These are phyloP conservation scores for Porphyra umbilicalis DNA, from an alignment of 31 red algal species.

Conservation along the genomic window DNA sequence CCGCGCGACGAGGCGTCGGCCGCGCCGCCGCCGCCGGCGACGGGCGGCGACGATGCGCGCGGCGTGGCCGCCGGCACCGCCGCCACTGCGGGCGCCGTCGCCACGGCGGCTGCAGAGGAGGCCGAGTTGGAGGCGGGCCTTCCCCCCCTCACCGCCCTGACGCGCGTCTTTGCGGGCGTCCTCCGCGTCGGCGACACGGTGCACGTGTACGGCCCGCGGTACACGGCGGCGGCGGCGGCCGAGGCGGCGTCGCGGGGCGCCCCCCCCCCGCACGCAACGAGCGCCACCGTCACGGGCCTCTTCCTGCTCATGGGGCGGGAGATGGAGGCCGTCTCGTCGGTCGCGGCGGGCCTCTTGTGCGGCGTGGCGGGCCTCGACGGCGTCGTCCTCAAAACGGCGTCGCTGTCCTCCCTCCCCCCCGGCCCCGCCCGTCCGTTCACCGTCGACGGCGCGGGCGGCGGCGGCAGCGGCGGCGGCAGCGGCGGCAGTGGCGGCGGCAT, in stretches of 20 bases:
- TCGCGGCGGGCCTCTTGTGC: slow-evolving; percentile 55
- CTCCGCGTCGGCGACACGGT: slow-evolving; percentile 50
- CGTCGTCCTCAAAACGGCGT: slow-evolving; percentile 77
- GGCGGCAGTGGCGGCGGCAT: slow-evolving; percentile 1
- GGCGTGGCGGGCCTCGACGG: slow-evolving; percentile 78
- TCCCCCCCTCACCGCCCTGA: slow-evolving; percentile 33
- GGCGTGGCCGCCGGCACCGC: background rate
- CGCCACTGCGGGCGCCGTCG: background rate
- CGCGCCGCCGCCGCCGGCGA: background rate
- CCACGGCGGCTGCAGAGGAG: background rate
- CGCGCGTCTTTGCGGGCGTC: slow-evolving; percentile 48
- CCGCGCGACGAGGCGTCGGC: slow-evolving; percentile 9
- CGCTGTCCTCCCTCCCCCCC: slow-evolving; percentile 65
- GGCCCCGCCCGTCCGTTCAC: slow-evolving; percentile 23
- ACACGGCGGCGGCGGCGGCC: slow-evolving; percentile 6
- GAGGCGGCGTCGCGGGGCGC: background rate
- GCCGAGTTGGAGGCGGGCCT: background rate
- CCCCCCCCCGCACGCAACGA: slow-evolving; percentile 1
- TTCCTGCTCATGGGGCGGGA: slow-evolving; percentile 84
- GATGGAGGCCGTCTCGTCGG: slow-evolving; percentile 40
- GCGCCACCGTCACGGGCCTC: slow-evolving; percentile 46
- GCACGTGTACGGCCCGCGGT: slow-evolving; percentile 68
- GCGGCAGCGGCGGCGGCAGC: background rate
- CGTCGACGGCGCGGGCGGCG: background rate
- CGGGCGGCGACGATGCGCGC: background rate